Evolutionary conservation across 352 stramenopile species (phyloP).

Genomic region (Pythium insidiosum): DNA sequence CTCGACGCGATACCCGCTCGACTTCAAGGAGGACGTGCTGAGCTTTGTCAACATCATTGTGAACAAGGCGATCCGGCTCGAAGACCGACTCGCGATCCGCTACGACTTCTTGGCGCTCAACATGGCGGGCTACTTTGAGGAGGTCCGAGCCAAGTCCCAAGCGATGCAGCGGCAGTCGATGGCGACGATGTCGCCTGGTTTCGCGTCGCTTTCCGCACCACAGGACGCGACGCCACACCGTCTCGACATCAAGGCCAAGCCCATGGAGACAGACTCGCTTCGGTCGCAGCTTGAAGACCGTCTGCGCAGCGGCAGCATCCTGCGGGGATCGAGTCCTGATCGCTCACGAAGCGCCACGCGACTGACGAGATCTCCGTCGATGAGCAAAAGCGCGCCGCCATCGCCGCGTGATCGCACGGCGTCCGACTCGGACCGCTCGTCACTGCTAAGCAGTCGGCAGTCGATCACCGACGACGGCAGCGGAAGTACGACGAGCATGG

Average conservation of each 20-base stretch:
- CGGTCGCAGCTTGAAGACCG: conserved; percentile 5
- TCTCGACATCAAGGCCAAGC: too few species aligned
- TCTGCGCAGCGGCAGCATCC: conserved; percentile 1
- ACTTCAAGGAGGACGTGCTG: conserved; percentile 86
- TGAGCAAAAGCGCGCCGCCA: conserved; percentile 9
- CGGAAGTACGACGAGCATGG: too few species aligned
- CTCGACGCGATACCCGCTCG: conserved; percentile 72
- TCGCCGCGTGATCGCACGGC: conserved; percentile 9
- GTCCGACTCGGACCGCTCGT: conserved; percentile 14
- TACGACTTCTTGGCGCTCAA: conserved; percentile 81
- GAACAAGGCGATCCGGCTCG: conserved; percentile 79
- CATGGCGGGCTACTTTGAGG: conserved; percentile 83
- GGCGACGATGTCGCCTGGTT: conserved; percentile 20
- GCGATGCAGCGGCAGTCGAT: conserved; percentile 70
- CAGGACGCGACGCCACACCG: too few species aligned
- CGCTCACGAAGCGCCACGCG: too few species aligned
- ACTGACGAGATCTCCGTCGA: conserved; percentile 1
- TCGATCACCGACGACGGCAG: conserved; percentile 11
- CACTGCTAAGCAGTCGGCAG: conserved; percentile 7
- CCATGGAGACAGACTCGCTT: not conserved
- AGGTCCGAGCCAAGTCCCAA: conserved; percentile 76
- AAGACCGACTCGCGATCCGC: conserved; percentile 75
- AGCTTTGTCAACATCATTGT: conserved; percentile 88
- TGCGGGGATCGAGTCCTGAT: too few species aligned
- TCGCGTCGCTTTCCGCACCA: too few species aligned